Base-by-base conservation (phyloP, 2,329 filamentous ascomycete genomes). In the Colletotrichum cordylinicola region DNA sequence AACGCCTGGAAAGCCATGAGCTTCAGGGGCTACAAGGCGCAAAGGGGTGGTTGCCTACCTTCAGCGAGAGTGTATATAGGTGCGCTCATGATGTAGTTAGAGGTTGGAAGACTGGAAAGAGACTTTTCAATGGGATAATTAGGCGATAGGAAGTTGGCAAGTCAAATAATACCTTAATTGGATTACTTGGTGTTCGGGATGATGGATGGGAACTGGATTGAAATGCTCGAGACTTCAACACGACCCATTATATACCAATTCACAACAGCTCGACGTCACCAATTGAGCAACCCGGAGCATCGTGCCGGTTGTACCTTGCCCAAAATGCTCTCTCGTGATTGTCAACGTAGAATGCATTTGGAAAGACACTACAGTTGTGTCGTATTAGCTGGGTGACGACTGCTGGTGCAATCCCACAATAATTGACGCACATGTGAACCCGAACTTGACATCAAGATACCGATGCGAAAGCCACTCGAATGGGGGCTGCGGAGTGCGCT, bases 31-130 rank as follows among this genome's bases (percentile, higher is more conserved):
- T 4, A 33, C 8, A 48, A 6, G 13, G 3, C 18, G 12, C 0
- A 15, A 29, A n/a, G 8, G 15, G n/a, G 27, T 12, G 21, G 8
- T 39, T 15, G n/a, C 76, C 55, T 76, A 79, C 81, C 81, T 77
- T 82, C 81, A 3, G 81, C 78, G 6, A 81, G 72, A 8, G 81
- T 82, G 67, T 82, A 82, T 4, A 72, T 78, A 3, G 77, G 71
- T 9, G 61, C 29, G 70, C 67, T 6, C 77, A 75, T 78, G 27
- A 9, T 77, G 31, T 15, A n/a, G n/a, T 10, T 33, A 33, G 18
- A 33, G 21, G 56, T 31, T 56, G 21, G 2, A 4, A 39, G 1
- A 0, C 0, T 39, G 0, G 8, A 39, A 18, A 39, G 35, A 39
- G 16, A 18, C 37, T 39, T 0, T 18, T 39, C 2, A 39, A 9